Evolutionary conservation across 225 moss, liverwort and hornwort species (phyloP).

Genomic region (Thuidium tamariscinum): DNA sequence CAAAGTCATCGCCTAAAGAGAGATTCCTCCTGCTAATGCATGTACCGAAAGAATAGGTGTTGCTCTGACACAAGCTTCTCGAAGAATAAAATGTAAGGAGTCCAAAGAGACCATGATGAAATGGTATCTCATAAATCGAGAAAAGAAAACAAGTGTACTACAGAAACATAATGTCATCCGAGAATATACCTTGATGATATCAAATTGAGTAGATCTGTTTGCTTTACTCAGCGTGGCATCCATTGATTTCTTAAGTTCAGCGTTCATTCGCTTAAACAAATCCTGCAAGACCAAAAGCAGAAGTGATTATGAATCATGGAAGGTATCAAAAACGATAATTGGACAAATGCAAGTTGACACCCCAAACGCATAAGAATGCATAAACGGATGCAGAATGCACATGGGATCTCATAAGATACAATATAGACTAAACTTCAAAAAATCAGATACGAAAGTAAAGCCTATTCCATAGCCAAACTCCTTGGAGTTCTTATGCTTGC

Average conservation of each 20-base stretch:
- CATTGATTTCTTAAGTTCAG: constrained; percentile 77
- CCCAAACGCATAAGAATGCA: not conserved
- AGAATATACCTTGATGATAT: constrained; percentile 68
- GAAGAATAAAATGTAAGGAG: not conserved
- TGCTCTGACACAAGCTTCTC: not conserved
- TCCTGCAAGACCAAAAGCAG: constrained; percentile 33
- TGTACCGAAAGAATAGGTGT: not conserved
- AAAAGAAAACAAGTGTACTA: not conserved
- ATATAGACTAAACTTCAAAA: not conserved
- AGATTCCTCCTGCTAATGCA: not conserved
- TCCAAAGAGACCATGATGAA: not conserved
- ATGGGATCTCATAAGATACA: not conserved
- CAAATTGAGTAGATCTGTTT: constrained; percentile 87
- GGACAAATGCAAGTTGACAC: not conserved
- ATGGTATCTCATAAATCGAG: not conserved
- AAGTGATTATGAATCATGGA: not conserved
- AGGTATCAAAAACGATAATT: not conserved
- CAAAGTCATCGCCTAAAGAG: not conserved
- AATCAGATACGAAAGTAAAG: not conserved
- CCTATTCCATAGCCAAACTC: not conserved
- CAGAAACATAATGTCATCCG: not conserved
- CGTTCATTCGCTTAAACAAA: constrained; percentile 93
- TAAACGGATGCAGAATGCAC: not conserved
- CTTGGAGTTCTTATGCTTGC: not conserved
- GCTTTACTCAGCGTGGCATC: constrained; percentile 77